Percentiles rank a stretch among this genome's conserved stretches.
These are phyloP conservation scores for Kurtzmaniella quercitrusa DNA, from an alignment of 1,139 yeast species.

Conservation along the genomic window DNA sequence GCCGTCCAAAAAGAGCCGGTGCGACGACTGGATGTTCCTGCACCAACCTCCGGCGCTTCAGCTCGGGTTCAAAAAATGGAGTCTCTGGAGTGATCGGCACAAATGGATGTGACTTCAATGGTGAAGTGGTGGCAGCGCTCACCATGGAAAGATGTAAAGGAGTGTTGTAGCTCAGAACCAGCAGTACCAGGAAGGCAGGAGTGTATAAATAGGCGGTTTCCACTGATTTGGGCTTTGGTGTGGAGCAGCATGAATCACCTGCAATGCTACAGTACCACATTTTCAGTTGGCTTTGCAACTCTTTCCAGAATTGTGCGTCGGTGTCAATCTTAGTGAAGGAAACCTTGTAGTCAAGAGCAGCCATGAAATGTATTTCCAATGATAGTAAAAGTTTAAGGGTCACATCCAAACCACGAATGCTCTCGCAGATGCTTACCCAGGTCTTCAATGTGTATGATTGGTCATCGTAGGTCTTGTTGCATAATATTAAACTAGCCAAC, in stretches of 20 bases:
- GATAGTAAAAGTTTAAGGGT: constrained; percentile 21
- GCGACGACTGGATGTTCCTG: neutral
- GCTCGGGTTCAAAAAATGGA: constrained; percentile 2
- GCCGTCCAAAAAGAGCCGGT: neutral
- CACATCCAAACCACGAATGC: constrained; percentile 5
- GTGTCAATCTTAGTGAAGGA: constrained; percentile 19
- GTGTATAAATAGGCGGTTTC: neutral
- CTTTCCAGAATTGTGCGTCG: constrained; percentile 24
- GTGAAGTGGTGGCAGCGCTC: neutral
- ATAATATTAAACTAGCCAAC: constrained; percentile 34
- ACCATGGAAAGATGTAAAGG: neutral
- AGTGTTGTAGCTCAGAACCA: neutral
- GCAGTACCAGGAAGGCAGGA: neutral
- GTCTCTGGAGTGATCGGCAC: constrained; percentile 5
- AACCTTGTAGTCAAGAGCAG: constrained; percentile 25
- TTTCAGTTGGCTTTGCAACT: constrained; percentile 4
- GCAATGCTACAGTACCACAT: neutral
- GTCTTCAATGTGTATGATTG: constrained; percentile 51
- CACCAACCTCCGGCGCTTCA: neutral
- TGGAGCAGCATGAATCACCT: neutral
- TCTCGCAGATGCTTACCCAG: constrained; percentile 29
- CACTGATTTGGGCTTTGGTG: neutral
- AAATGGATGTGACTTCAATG: neutral
- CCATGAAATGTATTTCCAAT: constrained; percentile 28
- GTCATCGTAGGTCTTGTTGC: constrained; percentile 49